phyloP scores from a whole-genome alignment of 495 filamentous ascomycete species.

The Hypoxylon cercidicola region DNA sequence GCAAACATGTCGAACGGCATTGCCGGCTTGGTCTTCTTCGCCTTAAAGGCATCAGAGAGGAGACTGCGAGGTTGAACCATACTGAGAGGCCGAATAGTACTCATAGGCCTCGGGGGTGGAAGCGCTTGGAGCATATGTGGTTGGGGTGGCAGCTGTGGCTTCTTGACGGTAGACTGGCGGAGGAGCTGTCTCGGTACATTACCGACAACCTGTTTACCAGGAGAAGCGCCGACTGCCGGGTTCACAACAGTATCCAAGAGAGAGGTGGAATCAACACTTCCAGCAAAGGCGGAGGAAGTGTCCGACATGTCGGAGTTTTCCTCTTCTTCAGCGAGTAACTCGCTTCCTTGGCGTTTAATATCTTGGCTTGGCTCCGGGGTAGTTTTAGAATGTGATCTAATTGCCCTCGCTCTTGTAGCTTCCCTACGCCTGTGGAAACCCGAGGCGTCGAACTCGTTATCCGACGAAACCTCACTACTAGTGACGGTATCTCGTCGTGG shows the following conservation, averaged over 20 bases:
- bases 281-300: constrained; percentile 62
- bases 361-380: constrained; percentile 53
- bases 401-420: constrained; percentile 48
- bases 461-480: constrained; percentile 91
- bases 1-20: constrained; percentile 89
- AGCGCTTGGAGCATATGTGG: constrained; percentile 76
- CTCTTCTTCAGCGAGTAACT: constrained; percentile 66
- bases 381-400: constrained; percentile 57
- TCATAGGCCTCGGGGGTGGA: constrained; percentile 92
- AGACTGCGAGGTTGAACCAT: constrained; percentile 82
- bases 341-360: constrained; percentile 59
- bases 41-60: constrained; percentile 73
- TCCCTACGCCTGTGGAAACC: constrained; percentile 69
- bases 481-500: constrained; percentile 86
- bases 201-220: constrained; percentile 61
- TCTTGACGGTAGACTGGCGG: constrained; percentile 59
- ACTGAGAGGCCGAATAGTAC: constrained; percentile 82
- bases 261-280: constrained; percentile 65
- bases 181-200: constrained; percentile 64
- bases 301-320: constrained; percentile 69
- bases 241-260: constrained; percentile 62
- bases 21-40: constrained; percentile 79
- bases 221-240: constrained; percentile 57
- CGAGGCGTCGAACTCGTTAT: constrained; percentile 82
- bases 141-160: constrained; percentile 56